Base-by-base conservation (phyloP, 1,284 basidiomycete species). In the Schizopora paradoxa region DNA sequence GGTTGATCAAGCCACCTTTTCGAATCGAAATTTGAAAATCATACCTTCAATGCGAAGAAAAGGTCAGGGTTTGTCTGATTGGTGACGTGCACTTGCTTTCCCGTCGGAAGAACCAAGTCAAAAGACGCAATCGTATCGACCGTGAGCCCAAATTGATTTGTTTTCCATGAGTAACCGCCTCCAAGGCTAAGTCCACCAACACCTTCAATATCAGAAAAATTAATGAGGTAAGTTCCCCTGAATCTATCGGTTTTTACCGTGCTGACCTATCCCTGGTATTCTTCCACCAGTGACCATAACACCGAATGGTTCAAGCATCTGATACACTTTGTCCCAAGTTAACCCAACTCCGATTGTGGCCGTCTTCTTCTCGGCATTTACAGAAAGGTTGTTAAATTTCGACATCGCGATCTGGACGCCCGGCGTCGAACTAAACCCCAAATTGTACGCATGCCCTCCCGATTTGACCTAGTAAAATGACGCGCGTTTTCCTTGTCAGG, bases 261-360 rank as follows among this genome's bases (percentile, higher is more conserved):
- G 40, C 51, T 42, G 11, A 42, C 54, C 52, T 14, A 54, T 43
- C 13, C 56, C 52, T 26, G 45, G 29, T 22, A 54, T 54, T 21
- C 58, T 43, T 6, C 56, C 58, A 13, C 58, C 58, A n/a, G 49
- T 47, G 13, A 58, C 52, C 41, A 43, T 59, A 23, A 50, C 41
- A 18, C 51, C 51, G 35, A 33, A 33, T 14, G 47, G 47, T 13
- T 51, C 45, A 11, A 58, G 43, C 8, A 31, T 27, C 33, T 45
- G 47, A 45, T 59, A 60, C 18, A 59, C 56, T 14, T 57, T 36
- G 33, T 56, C 57, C 58, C 58, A 59, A 23, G 43, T 51, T 5
- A 51, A 43, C 13, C 53, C 55, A 22, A 51, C 26, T 5, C 57
- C 57, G 16, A 55, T 43, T n/a, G 41, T 51, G 4, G 48, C 49